These are phyloP conservation scores for Coemansia javaensis DNA, from an alignment of 192 early-diverging fungal species.

Conservation along the genomic window DNA sequence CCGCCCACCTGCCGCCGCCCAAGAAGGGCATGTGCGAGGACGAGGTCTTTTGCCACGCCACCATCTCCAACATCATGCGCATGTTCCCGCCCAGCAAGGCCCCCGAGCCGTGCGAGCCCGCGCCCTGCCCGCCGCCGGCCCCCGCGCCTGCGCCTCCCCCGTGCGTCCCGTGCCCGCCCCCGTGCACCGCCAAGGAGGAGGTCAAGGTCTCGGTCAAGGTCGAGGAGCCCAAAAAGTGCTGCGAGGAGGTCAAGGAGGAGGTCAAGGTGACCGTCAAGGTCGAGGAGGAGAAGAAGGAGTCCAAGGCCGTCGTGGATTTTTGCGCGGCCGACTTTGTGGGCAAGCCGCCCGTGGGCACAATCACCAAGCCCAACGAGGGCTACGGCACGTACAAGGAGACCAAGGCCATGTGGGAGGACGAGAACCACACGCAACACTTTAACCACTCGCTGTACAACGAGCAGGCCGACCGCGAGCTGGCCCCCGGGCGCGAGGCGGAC, in stretches of 20 bases:
- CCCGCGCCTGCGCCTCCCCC: background rate
- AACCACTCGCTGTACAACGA: slow-evolving; percentile 56
- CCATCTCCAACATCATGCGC: slow-evolving; percentile 41
- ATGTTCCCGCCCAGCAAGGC: slow-evolving; percentile 50
- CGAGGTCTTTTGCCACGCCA: slow-evolving; percentile 41
- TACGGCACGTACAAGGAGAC: slow-evolving; percentile 54
- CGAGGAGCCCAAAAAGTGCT: slow-evolving; percentile 30
- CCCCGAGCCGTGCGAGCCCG: slow-evolving; percentile 37
- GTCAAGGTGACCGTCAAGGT: slow-evolving; percentile 48
- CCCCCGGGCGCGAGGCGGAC: slow-evolving; percentile 30
- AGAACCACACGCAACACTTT: slow-evolving; percentile 52
- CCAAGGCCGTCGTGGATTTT: slow-evolving; percentile 39
- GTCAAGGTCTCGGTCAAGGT: slow-evolving; percentile 45
- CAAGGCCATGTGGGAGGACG: slow-evolving; percentile 53
- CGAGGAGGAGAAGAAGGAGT: slow-evolving; percentile 37
- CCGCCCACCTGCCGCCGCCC: slow-evolving; percentile 40
- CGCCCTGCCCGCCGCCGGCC: slow-evolving; percentile 24
- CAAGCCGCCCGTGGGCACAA: slow-evolving; percentile 40
- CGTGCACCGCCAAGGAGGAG: slow-evolving; percentile 46
- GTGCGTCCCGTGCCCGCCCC: too few relatives aligned
- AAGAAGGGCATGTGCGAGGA: slow-evolving; percentile 48
- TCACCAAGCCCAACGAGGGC: slow-evolving; percentile 51
- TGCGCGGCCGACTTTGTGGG: slow-evolving; percentile 40
- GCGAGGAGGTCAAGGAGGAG: slow-evolving; percentile 15
- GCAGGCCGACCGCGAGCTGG: slow-evolving; percentile 50